phyloP scores from a whole-genome alignment of 352 stramenopile species.

The Phytophthora litchii region DNA sequence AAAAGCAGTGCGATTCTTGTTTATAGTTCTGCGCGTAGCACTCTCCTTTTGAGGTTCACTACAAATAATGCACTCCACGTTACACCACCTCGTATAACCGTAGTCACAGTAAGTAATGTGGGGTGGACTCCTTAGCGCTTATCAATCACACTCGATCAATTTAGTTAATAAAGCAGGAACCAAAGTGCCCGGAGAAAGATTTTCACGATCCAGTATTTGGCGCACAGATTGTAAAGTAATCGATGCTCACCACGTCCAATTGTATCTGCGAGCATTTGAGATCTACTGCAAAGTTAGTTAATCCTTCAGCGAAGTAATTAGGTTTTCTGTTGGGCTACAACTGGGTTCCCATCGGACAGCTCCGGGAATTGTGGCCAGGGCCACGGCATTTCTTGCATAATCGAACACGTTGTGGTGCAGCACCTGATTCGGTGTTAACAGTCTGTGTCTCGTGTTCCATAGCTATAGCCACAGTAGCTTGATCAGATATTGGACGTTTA shows the following conservation, averaged over 20 bases:
- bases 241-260: neutral
- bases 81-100: too few species aligned
- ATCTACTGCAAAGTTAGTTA: neutral
- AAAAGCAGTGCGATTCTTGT: too few species aligned
- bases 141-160: too few species aligned
- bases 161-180: too few species aligned
- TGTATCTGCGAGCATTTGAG: neutral
- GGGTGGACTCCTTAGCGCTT: too few species aligned
- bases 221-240: neutral
- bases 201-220: too few species aligned
- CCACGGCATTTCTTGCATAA: slow-evolving; percentile 56
- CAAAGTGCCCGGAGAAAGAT: too few species aligned
- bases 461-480: neutral
- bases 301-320: slow-evolving; percentile 1
- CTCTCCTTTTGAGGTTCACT: too few species aligned
- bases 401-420: slow-evolving; percentile 27
- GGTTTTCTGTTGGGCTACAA: slow-evolving; percentile 17
- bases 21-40: too few species aligned
- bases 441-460: neutral
- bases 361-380: slow-evolving; percentile 56
- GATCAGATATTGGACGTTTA: slow-evolving; percentile 21
- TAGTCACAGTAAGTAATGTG: too few species aligned
- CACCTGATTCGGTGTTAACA: slow-evolving; percentile 13
- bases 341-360: slow-evolving; percentile 37
- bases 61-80: too few species aligned